Conservation (phyloP, 2,329 filamentous ascomycete genomes). For the Aspergillus brunneoviolaceus region DNA sequence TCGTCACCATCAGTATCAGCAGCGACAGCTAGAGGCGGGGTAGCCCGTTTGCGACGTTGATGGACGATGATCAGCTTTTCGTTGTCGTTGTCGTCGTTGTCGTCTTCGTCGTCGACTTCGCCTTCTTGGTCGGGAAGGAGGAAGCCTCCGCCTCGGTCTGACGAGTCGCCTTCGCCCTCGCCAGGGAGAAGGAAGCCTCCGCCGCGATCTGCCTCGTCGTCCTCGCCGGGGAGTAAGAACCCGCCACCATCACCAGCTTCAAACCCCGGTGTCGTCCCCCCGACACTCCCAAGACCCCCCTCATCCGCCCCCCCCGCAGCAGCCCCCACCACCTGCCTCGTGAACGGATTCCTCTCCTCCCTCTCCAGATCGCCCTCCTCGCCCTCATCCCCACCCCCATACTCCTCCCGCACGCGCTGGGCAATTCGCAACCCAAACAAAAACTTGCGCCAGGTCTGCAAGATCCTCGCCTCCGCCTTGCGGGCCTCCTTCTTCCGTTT, state of each 20-base stretch:
- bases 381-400: conserved; percentile 55
- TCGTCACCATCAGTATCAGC: not conserved
- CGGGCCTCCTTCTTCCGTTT: conserved; percentile 75
- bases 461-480: conserved; percentile 71
- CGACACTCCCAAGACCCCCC: too few relatives aligned
- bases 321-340: conserved; percentile 10
- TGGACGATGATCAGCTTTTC: conserved; percentile 6
- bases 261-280: too few relatives aligned
- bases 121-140: conserved; percentile 21
- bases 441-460: conserved; percentile 83
- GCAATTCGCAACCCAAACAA: conserved; percentile 81
- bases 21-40: not conserved
- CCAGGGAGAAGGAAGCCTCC: conserved; percentile 34
- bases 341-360: conserved; percentile 39
- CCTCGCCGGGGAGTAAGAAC: conserved; percentile 24
- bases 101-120: conserved; percentile 7
- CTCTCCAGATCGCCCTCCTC: conserved; percentile 27
- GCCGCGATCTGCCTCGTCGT: conserved; percentile 16
- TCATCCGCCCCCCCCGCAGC: too few relatives aligned
- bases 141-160: conserved; percentile 25
- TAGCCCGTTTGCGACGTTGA: not conserved
- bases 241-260: too few relatives aligned
- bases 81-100: conserved; percentile 10
- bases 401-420: conserved; percentile 72
- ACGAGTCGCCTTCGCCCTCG: conserved; percentile 17